Conservation (phyloP, 78 protist genomes). For the Dictyostelium firmibasis region DNA sequence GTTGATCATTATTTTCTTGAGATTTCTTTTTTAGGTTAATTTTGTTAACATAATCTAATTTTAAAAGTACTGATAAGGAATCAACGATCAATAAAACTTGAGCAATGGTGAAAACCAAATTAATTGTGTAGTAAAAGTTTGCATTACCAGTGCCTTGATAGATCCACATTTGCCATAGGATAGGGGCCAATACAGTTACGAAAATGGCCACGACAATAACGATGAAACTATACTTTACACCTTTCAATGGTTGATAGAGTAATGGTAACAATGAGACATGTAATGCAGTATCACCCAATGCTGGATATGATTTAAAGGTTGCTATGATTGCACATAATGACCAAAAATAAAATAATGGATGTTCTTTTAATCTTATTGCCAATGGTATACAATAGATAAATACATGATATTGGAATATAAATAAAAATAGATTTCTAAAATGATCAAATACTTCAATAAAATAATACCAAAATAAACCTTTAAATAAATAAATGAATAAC, state of each 20-base stretch:
- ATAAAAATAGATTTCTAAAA: conserved; percentile 77
- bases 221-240: conserved; percentile 57
- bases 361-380: conserved; percentile 56
- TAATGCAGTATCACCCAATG: conserved; percentile 76
- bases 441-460: conserved; percentile 81
- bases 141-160: conserved; percentile 83
- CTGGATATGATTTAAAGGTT: conserved; percentile 82
- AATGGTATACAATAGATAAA: conserved; percentile 79
- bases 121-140: conserved; percentile 80
- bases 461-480: conserved; percentile 82
- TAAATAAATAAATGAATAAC: too few species aligned
- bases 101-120: conserved; percentile 76
- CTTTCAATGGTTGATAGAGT: conserved; percentile 61
- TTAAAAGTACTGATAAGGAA: conserved; percentile 37
- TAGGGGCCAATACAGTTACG: conserved; percentile 67
- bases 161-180: conserved; percentile 86
- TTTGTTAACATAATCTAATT: conserved; percentile 48
- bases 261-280: conserved; percentile 70
- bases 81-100: conserved; percentile 77
- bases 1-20: neutral
- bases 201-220: conserved; percentile 58
- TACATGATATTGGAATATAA: conserved; percentile 72
- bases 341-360: conserved; percentile 79
- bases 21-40: conserved; percentile 2
- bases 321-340: conserved; percentile 65